Percentiles rank a stretch among this genome's conserved stretches.
phyloP scores from a whole-genome alignment of 495 filamentous ascomycete species.

The Elaphomyces granulatus region DNA sequence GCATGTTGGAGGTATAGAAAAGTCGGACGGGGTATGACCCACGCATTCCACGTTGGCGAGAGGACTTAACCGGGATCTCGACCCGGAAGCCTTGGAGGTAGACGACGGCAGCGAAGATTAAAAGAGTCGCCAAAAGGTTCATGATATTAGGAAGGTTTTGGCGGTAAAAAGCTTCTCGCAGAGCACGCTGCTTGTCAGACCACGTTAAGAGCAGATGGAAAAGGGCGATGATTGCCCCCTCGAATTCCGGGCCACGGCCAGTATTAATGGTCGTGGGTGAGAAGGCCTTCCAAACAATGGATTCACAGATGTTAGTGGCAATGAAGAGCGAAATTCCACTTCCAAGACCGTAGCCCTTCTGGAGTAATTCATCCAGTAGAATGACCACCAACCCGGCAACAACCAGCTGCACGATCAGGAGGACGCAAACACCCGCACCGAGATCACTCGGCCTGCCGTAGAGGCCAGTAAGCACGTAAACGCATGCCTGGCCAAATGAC shows the following conservation, averaged over 20 bases:
- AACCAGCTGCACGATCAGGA: conserved; percentile 92
- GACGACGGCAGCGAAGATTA: conserved; percentile 94
- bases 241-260: conserved; percentile 96
- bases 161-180: conserved; percentile 96
- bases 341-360: conserved; percentile 98
- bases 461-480: conserved; percentile 94
- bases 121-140: conserved; percentile 87
- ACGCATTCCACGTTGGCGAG: conserved; percentile 95
- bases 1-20: conserved; percentile 61
- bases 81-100: conserved; percentile 99
- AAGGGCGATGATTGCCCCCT: conserved; percentile 95
- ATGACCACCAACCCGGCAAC: conserved; percentile 97
- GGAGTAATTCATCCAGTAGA: conserved; percentile 95
- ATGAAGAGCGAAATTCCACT: conserved; percentile 99
- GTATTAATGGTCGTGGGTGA: conserved; percentile 99
- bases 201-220: conserved; percentile 98
- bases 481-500: conserved; percentile 90
- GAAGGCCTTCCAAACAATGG: conserved; percentile 99
- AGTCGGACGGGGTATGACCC: conserved; percentile 61
- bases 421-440: conserved; percentile 92
- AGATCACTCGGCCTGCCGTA: conserved; percentile 94
- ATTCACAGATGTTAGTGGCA: conserved; percentile 99
- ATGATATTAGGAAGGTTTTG: conserved; percentile 99
- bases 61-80: conserved; percentile 99
- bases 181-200: conserved; percentile 94